phyloP scores from a whole-genome alignment of 192 early-diverging fungal species.

The Piromyces sp. region DNA sequence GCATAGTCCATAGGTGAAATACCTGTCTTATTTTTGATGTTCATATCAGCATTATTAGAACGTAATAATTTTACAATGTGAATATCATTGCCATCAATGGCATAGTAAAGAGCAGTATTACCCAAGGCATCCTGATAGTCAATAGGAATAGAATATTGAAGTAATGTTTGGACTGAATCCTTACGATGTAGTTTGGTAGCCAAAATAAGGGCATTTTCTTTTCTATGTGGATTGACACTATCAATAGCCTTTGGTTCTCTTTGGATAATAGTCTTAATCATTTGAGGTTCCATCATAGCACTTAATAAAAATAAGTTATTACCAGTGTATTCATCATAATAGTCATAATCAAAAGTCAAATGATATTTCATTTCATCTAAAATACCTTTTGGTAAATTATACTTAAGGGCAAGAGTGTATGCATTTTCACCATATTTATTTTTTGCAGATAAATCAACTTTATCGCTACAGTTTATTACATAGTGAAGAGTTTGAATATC shows the following conservation, averaged over 20 bases:
- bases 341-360: not conserved
- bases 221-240: not conserved
- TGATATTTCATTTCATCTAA: not conserved
- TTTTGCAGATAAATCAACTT: not conserved
- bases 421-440: not conserved
- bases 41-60: not conserved
- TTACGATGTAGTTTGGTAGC: not conserved
- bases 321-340: not conserved
- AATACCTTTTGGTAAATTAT: not conserved
- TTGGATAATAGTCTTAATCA: not conserved
- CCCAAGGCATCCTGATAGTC: not conserved
- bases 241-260: not conserved
- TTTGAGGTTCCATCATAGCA: not conserved
- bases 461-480: not conserved
- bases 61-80: not conserved
- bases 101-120: not conserved
- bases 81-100: not conserved
- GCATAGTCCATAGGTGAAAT: not conserved
- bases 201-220: not conserved
- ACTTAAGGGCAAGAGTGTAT: not conserved
- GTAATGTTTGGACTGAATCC: not conserved
- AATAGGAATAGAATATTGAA: not conserved
- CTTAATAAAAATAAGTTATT: not conserved
- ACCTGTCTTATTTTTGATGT: not conserved
- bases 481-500: not conserved